Base-by-base conservation (phyloP, 441 rosid species). In the Pelargonium australe region DNA sequence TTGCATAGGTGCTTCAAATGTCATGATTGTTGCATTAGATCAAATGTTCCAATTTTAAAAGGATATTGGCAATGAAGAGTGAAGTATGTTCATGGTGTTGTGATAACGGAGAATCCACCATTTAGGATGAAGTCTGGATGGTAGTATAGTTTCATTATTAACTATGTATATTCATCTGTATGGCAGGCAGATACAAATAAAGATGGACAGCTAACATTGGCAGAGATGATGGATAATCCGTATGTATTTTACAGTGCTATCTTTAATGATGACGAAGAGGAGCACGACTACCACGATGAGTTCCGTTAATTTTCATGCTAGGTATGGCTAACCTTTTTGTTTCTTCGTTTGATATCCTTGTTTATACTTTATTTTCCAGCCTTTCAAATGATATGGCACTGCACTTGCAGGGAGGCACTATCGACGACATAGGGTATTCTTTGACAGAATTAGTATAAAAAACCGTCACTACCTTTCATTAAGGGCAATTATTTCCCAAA, bases 191-290 rank as follows among this genome's bases (percentile, higher is more conserved):
- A 75, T 63, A 60, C 31, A 49, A 61, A 75, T 67, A 70, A 75
- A 55, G 78, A 75, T 49, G 78, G 74, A 17, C 67, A 25, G 0
- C 74, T 75, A 53, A 66, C 78, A 58, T 70, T 75, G 64, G 49
- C 64, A 5, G 78, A 75, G 78, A 75, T 75, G 74, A 75, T 75
- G 37, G 78, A 75, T 25, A 70, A 49, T 45, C 78, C 73, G 11
- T 70, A 70, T 49, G 78, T 65, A 13, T 75, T 75, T 51, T 75
- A 75, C 60, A 75, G 71, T 61, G 74, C 78, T 16, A 73, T 75
- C 23, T 49, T 49, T 13, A 49, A 49, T 14, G 55, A 49, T 5
- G 55, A 49, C 16, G 55, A 49, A 49, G 55, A 49, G 5, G n/a
- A 49, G 12, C 5, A 49, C n/a, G 55, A 49, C 16, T 49, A 49